phyloP scores from a whole-genome alignment of 1,284 basidiomycete genomes.

The Tremellales sp. region DNA sequence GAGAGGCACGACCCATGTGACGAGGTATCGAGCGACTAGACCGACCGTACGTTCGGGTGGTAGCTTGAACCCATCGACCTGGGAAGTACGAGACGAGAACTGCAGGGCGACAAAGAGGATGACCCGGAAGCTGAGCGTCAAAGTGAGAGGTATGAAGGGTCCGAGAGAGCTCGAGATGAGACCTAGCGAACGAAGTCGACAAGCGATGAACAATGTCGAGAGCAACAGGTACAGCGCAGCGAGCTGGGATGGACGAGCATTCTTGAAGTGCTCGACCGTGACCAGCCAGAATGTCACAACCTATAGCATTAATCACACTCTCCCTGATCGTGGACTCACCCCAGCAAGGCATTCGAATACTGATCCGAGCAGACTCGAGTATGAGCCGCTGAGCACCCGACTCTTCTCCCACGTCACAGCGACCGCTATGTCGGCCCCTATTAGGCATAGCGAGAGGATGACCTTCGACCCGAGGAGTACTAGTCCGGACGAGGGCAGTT shows the following conservation, averaged over 20 bases:
- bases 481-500: conserved; percentile 1
- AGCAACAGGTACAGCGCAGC: conserved; percentile 16
- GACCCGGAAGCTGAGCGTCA: conserved; percentile 4
- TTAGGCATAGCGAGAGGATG: neutral
- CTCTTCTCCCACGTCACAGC: conserved; percentile 4
- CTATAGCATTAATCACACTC: neutral
- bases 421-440: neutral
- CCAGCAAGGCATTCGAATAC: conserved; percentile 5
- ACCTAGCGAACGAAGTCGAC: conserved; percentile 8
- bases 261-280: conserved; percentile 8
- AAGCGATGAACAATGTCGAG: conserved; percentile 7
- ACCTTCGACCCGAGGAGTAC: neutral
- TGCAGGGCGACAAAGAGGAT: conserved; percentile 14
- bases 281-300: conserved; percentile 1
- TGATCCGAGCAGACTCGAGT: conserved; percentile 3
- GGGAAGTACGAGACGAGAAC: conserved; percentile 9
- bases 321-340: conserved; percentile 5
- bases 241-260: conserved; percentile 10
- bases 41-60: conserved; percentile 12
- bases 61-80: conserved; percentile 4
- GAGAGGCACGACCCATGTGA: conserved; percentile 15
- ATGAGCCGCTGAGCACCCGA: neutral
- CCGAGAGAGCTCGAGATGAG: conserved; percentile 1
- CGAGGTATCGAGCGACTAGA: conserved; percentile 12
- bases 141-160: neutral